Conservation (phyloP, 2,329 filamentous ascomycete genomes). For the Exophiala calicioides region DNA sequence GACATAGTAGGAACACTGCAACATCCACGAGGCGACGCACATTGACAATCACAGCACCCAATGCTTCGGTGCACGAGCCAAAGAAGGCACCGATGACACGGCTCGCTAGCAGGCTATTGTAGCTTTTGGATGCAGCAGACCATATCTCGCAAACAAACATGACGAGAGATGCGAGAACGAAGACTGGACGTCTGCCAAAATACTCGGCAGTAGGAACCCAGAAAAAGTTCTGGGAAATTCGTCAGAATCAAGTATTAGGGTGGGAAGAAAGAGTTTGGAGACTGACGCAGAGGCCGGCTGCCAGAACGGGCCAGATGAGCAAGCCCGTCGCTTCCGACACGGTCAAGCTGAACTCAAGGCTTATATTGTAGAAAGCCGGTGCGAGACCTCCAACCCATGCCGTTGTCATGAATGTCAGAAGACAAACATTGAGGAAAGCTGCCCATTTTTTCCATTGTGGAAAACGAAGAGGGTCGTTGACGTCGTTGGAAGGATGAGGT, state of each 20-base stretch:
- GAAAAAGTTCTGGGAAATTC: slow-evolving; percentile 18
- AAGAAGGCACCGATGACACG: slow-evolving; percentile 3
- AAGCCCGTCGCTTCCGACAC: not conserved
- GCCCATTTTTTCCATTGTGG: slow-evolving; percentile 15
- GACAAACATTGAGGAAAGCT: slow-evolving; percentile 3
- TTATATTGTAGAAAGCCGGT: slow-evolving; percentile 8
- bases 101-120: slow-evolving; percentile 8
- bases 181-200: slow-evolving; percentile 40
- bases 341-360: slow-evolving; percentile 6
- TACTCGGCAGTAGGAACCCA: slow-evolving; percentile 34
- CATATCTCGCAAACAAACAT: slow-evolving; percentile 35
- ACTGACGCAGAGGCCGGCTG: slow-evolving; percentile 6
- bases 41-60: slow-evolving; percentile 15
- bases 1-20: too few relatives aligned
- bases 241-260: too few relatives aligned
- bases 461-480: slow-evolving; percentile 33
- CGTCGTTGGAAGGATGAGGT: slow-evolving; percentile 33
- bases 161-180: slow-evolving; percentile 36
- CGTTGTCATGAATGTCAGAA: slow-evolving; percentile 11
- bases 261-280: too few relatives aligned
- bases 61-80: slow-evolving; percentile 3
- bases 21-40: slow-evolving; percentile 5
- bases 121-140: not conserved
- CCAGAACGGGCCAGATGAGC: slow-evolving; percentile 7
- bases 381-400: slow-evolving; percentile 7